These are phyloP conservation scores for Dictyostelium capitatum DNA, from an alignment of 78 protist genomes.

Conservation along the genomic window DNA sequence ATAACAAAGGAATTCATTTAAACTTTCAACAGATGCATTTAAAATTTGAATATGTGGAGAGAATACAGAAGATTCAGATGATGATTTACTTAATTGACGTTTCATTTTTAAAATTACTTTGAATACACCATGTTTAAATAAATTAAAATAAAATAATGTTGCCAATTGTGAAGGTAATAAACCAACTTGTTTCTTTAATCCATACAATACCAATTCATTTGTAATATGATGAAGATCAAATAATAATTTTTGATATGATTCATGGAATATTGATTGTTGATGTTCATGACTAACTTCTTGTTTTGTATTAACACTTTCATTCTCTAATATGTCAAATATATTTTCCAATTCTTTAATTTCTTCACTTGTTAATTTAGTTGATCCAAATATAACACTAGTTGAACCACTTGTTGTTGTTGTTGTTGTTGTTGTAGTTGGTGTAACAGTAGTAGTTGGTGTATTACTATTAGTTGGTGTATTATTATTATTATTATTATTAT, in stretches of 20 bases:
- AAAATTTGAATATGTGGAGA: conserved; percentile 6
- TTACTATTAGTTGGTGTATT: too few relatives aligned
- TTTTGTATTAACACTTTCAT: background rate
- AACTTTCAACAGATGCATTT: conserved; percentile 35
- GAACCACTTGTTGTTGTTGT: background rate
- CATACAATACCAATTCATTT: conserved; percentile 68
- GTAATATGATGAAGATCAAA: conserved; percentile 72
- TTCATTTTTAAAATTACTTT: background rate
- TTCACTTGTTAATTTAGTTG: conserved; percentile 9
- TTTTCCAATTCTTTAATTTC: conserved; percentile 24
- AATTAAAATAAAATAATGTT: conserved; percentile 51
- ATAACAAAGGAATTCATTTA: conserved; percentile 67
- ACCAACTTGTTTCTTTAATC: conserved; percentile 79
- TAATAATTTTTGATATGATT: conserved; percentile 28
- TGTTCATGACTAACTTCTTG: background rate
- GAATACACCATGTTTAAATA: conserved; percentile 45
- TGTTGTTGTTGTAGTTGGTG: too few relatives aligned
- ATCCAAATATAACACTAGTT: background rate
- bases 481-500: background rate
- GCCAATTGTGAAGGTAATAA: conserved; percentile 74
- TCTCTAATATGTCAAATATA: conserved; percentile 20
- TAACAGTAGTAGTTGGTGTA: background rate
- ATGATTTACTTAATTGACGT: background rate
- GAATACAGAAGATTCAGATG: background rate
- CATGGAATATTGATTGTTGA: conserved; percentile 21